These are phyloP conservation scores for Yarrowia sp. DNA, from an alignment of 805 yeast species.

Conservation along the genomic window DNA sequence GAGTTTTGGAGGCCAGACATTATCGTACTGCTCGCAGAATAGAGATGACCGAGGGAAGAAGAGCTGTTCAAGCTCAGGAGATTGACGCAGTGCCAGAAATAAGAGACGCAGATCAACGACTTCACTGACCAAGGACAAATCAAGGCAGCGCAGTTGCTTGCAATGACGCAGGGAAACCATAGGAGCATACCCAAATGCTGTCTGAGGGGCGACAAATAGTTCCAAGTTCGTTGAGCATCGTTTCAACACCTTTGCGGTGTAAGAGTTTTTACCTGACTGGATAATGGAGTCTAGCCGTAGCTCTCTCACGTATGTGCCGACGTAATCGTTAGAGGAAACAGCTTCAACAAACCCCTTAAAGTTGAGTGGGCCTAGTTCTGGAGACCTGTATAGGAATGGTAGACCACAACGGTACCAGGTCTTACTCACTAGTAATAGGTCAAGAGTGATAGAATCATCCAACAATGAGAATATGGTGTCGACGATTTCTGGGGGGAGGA, in stretches of 20 bases:
- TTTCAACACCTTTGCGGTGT: conserved; percentile 74
- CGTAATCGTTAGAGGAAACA: conserved; percentile 42
- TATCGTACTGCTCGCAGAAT: conserved; percentile 50
- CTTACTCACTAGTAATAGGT: conserved; percentile 56
- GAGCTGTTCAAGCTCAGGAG: conserved; percentile 62
- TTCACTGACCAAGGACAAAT: conserved; percentile 83
- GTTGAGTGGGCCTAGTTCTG: conserved; percentile 62
- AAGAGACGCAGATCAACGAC: conserved; percentile 79
- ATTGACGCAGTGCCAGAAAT: conserved; percentile 65
- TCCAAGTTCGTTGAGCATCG: conserved; percentile 66
- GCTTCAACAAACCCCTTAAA: conserved; percentile 71
- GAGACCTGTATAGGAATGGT: conserved; percentile 63
- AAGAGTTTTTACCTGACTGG: conserved; percentile 90
- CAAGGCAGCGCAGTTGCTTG: conserved; percentile 57
- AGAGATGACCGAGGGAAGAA: conserved; percentile 89
- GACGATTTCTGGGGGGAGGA: conserved; percentile 52
- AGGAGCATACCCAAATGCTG: conserved; percentile 91
- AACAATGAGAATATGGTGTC: conserved; percentile 40
- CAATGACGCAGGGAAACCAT: conserved; percentile 77
- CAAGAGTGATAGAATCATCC: conserved; percentile 30
- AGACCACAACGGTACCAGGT: conserved; percentile 57
- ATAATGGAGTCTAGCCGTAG: conserved; percentile 76
- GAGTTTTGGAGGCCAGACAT: conserved; percentile 77
- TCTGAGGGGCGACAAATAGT: conserved; percentile 84
- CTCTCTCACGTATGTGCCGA: conserved; percentile 58